Evolutionary conservation across 305 asterid species (phyloP), one percentile per base, ranked within the genome.

Genomic region (Striga hermonthica): DNA sequence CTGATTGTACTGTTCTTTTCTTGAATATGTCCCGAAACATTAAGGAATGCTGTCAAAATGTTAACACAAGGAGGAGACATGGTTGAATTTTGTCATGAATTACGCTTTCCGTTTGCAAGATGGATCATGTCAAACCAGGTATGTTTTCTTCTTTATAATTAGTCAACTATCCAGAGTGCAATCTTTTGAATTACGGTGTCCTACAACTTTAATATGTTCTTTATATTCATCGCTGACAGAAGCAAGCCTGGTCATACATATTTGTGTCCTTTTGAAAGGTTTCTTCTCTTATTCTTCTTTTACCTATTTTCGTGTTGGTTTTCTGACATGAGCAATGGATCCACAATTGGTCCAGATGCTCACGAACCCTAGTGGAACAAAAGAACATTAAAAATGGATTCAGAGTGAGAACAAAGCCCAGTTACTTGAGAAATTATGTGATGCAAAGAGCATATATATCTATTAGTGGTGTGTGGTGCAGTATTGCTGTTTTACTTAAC

Each of bases 11-110:
- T 59, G 4, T 65, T 55, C 60, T 31, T 31, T 45, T 62, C 60
- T 35, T 39, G 45, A 57, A 72, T 59, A 67, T 62, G 50, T 57
- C 36, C 52, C 65, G 57, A 66, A 60, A 60, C 68, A 49, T 74
- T 61, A 73, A 90, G 95, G 95, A 84, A 78, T 56, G 39, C 81
- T 66, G 96, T 90, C 70, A 90, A 83, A 76, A 75, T 93, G 70
- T 74, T 93, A 79, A 88, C 99, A 48, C 84, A 77, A 71, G 95
- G 96, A 76, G 99, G 99, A 68, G 97, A 86, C 79, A 82, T 88
- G 89, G 76, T 93, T 53, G 96, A 90, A 84, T 89, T 90, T 79
- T 88, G 95, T 78, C 83, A 88, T 60, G 99, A 93, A 82, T 86
- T 93, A 64, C 97, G 99, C 57, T 64, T 81, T 61, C 95, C 96